Conservation (phyloP, 2,329 filamentous ascomycete species). For the Apiospora hydei region DNA sequence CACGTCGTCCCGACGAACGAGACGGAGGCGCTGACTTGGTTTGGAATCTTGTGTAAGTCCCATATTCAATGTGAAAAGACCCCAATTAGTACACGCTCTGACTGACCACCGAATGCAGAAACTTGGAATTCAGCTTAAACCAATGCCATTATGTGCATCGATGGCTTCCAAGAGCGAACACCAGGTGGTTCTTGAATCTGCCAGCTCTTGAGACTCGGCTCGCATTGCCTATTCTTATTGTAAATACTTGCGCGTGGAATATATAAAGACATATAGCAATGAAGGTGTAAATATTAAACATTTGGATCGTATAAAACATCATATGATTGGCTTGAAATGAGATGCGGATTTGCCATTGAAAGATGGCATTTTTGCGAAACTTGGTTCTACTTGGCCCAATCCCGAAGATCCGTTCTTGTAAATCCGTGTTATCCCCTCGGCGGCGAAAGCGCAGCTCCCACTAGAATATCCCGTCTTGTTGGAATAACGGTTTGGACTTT, state of each 20-base stretch:
- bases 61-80: background rate
- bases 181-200: background rate
- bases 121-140: background rate
- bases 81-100: background rate
- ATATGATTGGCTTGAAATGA: background rate
- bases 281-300: background rate
- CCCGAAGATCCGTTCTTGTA: too few relatives aligned
- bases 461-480: too few relatives aligned
- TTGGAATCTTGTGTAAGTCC: constrained; percentile 29
- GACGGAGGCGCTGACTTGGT: constrained; percentile 35
- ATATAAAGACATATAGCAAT: background rate
- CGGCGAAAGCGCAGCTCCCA: too few relatives aligned
- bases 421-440: too few relatives aligned
- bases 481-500: too few relatives aligned
- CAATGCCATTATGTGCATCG: background rate
- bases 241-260: background rate
- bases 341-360: background rate
- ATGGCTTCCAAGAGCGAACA: background rate
- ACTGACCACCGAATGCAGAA: background rate
- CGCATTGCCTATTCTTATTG: background rate
- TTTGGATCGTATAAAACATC: background rate
- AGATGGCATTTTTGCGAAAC: background rate
- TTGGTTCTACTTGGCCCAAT: background rate
- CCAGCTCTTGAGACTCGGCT: background rate
- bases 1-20: constrained; percentile 33